Evolutionary conservation across 805 yeast genomes (phyloP).

Genomic region (Komagataella ulmi): DNA sequence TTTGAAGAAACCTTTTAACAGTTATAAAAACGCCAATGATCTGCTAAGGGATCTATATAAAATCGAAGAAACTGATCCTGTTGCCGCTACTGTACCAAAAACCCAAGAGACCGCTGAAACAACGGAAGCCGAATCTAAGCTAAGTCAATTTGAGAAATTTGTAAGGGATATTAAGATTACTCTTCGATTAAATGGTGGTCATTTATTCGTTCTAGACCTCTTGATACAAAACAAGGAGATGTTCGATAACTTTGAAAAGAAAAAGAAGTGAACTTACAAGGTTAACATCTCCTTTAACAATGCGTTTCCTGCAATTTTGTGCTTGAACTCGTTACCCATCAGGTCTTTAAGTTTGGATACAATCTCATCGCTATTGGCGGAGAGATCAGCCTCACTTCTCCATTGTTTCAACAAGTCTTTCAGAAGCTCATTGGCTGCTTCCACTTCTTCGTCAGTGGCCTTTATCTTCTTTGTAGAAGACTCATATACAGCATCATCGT

Average conservation of each 20-base stretch:
- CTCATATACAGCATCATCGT: conserved; percentile 32
- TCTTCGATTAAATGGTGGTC: conserved; percentile 40
- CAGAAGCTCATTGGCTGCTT: conserved; percentile 38
- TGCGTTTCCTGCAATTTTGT: conserved; percentile 16
- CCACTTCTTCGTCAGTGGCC: conserved; percentile 37
- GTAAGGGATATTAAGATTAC: conserved; percentile 28
- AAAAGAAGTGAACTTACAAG: conserved; percentile 1
- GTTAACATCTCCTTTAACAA: conserved; percentile 24
- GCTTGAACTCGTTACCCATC: conserved; percentile 13
- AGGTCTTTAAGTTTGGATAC: conserved; percentile 23
- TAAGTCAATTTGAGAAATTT: conserved; percentile 17
- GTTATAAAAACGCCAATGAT: conserved; percentile 22
- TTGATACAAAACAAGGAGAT: conserved; percentile 33
- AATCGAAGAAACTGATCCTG: conserved; percentile 1
- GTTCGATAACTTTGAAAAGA: conserved; percentile 28
- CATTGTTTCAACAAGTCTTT: conserved; percentile 38
- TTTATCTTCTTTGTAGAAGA: conserved; percentile 25
- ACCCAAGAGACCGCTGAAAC: conserved; percentile 6
- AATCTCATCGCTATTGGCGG: conserved; percentile 27
- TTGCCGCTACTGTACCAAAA: conserved; percentile 2
- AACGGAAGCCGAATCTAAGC: conserved; percentile 2
- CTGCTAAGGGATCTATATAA: conserved; percentile 24
- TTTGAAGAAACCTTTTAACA: conserved; percentile 7
- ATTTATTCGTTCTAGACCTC: conserved; percentile 44
- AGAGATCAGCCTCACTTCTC: conserved; percentile 31